A percentile compares a stretch with the other conserved stretches of the same genome.
phyloP scores from a whole-genome alignment of 148 eudicot genomes.

The Arctostaphylos glauca region DNA sequence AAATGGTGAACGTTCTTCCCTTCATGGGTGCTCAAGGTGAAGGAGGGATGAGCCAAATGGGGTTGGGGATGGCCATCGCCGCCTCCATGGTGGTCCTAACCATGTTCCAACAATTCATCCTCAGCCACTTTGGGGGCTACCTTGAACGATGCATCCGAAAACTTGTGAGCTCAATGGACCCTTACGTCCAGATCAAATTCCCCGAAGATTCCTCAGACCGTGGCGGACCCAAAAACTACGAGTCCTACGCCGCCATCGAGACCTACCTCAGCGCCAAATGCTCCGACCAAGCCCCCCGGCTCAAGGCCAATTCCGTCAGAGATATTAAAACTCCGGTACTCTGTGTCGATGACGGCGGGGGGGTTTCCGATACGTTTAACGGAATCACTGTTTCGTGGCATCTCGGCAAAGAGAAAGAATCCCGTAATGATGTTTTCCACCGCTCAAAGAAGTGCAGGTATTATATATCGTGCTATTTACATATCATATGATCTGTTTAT shows the following conservation, averaged over 20 bases:
- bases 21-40: too few species aligned
- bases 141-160: too few species aligned
- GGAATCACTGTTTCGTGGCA: conserved; percentile 47
- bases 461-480: too few species aligned
- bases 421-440: neutral
- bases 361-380: conserved; percentile 39
- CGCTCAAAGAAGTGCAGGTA: too few species aligned
- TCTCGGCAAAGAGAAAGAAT: conserved; percentile 24
- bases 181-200: conserved; percentile 40
- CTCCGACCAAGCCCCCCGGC: conserved; percentile 30
- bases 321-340: conserved; percentile 26
- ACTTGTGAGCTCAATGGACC: neutral
- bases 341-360: conserved; percentile 42
- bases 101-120: too few species aligned
- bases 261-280: conserved; percentile 34
- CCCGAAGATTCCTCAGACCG: conserved; percentile 16
- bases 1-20: too few species aligned
- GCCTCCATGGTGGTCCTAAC: too few species aligned
- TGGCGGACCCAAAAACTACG: conserved; percentile 28
- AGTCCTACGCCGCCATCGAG: conserved; percentile 38
- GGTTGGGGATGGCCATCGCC: too few species aligned
- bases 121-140: too few species aligned
- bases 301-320: conserved; percentile 32
- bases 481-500: too few species aligned
- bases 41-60: too few species aligned